Evolutionary conservation across 2,329 filamentous ascomycete genomes (phyloP).

Genomic region (Xylaria sp.): DNA sequence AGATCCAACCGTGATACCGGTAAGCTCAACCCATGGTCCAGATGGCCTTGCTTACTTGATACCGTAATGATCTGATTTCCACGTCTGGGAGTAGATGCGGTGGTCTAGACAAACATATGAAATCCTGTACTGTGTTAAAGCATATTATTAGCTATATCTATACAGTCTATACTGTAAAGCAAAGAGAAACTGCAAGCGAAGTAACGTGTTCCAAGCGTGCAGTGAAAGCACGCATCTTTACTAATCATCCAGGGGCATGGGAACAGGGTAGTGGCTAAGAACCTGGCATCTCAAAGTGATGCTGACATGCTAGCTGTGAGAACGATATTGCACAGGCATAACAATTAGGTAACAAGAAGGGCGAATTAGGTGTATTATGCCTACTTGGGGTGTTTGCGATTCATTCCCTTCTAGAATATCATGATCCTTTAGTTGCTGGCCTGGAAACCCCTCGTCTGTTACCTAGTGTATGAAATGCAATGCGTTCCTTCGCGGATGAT

Average conservation of each 20-base stretch:
- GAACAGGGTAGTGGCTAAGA: not conserved
- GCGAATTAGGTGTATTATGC: no score
- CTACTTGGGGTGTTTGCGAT: no score
- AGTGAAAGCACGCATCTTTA: not conserved
- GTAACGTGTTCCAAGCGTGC: not conserved
- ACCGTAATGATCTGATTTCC: slow-evolving; percentile 2
- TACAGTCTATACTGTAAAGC: not conserved
- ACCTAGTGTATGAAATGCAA: not conserved
- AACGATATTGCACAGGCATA: not conserved
- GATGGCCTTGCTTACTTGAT: not conserved
- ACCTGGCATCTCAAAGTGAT: not conserved
- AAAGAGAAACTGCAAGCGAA: not conserved
- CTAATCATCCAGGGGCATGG: not conserved
- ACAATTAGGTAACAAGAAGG: not conserved
- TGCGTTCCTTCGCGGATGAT: not conserved
- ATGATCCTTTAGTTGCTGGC: not conserved
- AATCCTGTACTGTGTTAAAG: not conserved
- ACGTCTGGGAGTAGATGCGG: not conserved
- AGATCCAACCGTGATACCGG: slow-evolving; percentile 1
- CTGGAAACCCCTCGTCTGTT: not conserved
- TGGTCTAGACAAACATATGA: slow-evolving; percentile 4
- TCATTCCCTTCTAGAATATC: not conserved
- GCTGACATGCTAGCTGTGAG: not conserved
- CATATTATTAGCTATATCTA: not conserved
- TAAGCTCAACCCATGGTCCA: not conserved